Base-by-base conservation (phyloP, 2,329 filamentous ascomycete species). In the Colletotrichum tabaci region DNA sequence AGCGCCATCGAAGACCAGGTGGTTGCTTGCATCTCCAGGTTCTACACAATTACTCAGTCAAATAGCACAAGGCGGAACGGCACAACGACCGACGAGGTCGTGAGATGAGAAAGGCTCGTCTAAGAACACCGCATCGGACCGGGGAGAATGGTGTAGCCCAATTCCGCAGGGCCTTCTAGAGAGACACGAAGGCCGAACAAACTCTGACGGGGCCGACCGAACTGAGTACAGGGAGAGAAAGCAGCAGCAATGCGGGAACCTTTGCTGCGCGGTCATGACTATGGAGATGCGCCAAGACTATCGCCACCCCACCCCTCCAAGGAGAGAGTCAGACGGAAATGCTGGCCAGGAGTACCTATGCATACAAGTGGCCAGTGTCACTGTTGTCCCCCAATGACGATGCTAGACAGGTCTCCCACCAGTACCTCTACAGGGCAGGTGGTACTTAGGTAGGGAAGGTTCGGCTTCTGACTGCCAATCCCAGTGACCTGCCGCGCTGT, bases 341-440 rank as follows among this genome's bases (percentile, higher is more conserved):
- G 50, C 42, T 61, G 23, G 40, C 42, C 52, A 58, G 21, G 35
- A 53, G n/a, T 67, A 69, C 42, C 58, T 49, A 62, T 40, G 49
- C 40, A 66, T 52, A 46, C 61, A 52, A 49, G 16, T 58, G 52
- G 61, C 23, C 47, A 55, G 40, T 56, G 30, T 21, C 44, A 21
- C 40, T 47, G 46, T 63, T 55, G 52, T 57, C 44, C 57, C 63
- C 44, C 53, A 58, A 62, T 44, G 21, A 26, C 35, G 35, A 50
- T 47, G 26, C 50, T 15, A 50, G 18, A 44, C 30, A 35, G 63
- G 62, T 40, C 23, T 18, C 26, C 42, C 55, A 40, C 47, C 21
- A 18, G 5, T 23, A 35, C 67, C 50, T 47, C 50, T 38, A 46
- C 55, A 40, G 62, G 62, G 67, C 62, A 66, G 55, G 56, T 66